Evolutionary conservation across 1,284 basidiomycete species (phyloP).

Genomic region (Porphyrellus sp.): DNA sequence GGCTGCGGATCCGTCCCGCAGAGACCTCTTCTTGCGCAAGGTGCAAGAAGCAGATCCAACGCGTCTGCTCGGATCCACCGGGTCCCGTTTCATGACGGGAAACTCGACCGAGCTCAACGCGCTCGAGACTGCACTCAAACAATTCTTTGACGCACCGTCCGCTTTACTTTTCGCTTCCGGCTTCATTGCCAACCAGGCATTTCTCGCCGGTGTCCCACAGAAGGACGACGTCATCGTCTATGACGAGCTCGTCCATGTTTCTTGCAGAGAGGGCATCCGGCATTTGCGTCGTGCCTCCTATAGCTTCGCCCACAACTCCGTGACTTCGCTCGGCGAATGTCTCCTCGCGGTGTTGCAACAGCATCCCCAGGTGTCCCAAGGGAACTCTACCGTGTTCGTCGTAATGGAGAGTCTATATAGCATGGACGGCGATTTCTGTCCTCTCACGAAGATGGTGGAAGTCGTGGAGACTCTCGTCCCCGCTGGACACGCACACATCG

Average conservation of each 20-base stretch:
- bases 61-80: slow-evolving; percentile 51
- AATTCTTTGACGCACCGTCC: slow-evolving; percentile 29
- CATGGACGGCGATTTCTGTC: slow-evolving; percentile 64
- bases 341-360: slow-evolving; percentile 30
- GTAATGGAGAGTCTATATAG: slow-evolving; percentile 60
- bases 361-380: slow-evolving; percentile 19
- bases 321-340: slow-evolving; percentile 24
- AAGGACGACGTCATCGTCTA: slow-evolving; percentile 53
- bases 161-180: slow-evolving; percentile 62
- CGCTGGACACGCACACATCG: slow-evolving; percentile 33
- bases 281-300: slow-evolving; percentile 34
- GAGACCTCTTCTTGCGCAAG: slow-evolving; percentile 33
- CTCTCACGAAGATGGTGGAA: slow-evolving; percentile 42
- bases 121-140: slow-evolving; percentile 12
- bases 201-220: slow-evolving; percentile 52
- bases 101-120: slow-evolving; percentile 35
- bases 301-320: slow-evolving; percentile 49
- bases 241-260: slow-evolving; percentile 59
- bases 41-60: slow-evolving; percentile 25
- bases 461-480: slow-evolving; percentile 38
- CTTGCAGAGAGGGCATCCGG: slow-evolving; percentile 57
- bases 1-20: slow-evolving; percentile 37
- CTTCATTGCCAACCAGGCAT: slow-evolving; percentile 58
- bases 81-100: slow-evolving; percentile 52
- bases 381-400: slow-evolving; percentile 42